These are phyloP conservation scores for Castanea mollissima DNA, from an alignment of 306 rosid species.

Conservation along the genomic window DNA sequence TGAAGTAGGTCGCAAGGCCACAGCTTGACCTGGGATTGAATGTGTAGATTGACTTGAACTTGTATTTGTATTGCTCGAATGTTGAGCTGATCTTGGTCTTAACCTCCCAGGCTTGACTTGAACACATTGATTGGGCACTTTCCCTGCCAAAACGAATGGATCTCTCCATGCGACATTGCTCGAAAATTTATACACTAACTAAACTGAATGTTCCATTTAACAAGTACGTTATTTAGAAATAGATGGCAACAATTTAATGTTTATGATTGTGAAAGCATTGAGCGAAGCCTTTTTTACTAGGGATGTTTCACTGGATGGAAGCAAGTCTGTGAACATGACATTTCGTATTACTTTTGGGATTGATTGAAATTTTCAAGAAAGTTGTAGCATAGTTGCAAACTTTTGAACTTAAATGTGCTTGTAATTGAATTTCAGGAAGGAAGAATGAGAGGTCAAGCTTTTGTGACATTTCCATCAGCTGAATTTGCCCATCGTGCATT, in stretches of 20 bases:
- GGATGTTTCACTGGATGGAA: neutral
- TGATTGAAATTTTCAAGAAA: neutral
- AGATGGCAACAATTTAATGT: neutral
- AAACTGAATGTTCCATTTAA: neutral
- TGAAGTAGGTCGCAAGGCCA: too few species aligned
- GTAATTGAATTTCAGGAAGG: conserved; percentile 73
- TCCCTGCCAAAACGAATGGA: too few species aligned
- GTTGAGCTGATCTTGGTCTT: too few species aligned
- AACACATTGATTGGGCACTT: too few species aligned
- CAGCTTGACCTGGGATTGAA: too few species aligned
- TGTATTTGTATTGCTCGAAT: too few species aligned
- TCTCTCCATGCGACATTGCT: too few species aligned
- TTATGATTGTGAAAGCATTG: neutral
- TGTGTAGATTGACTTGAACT: too few species aligned
- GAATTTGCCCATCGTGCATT: conserved; percentile 82
- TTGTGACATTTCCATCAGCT: conserved; percentile 80
- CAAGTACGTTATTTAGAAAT: neutral
- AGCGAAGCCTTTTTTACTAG: neutral
- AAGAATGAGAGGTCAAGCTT: conserved; percentile 98
- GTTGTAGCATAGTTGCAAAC: conserved; percentile 1
- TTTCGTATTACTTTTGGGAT: neutral
- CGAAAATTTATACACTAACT: too few species aligned
- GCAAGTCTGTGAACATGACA: neutral
- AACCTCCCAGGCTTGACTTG: too few species aligned
- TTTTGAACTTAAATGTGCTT: conserved; percentile 13